Percentiles rank a stretch among this genome's conserved stretches.
Evolutionary conservation across 441 rosid species (phyloP).

Genomic region (Pelargonium australe): DNA sequence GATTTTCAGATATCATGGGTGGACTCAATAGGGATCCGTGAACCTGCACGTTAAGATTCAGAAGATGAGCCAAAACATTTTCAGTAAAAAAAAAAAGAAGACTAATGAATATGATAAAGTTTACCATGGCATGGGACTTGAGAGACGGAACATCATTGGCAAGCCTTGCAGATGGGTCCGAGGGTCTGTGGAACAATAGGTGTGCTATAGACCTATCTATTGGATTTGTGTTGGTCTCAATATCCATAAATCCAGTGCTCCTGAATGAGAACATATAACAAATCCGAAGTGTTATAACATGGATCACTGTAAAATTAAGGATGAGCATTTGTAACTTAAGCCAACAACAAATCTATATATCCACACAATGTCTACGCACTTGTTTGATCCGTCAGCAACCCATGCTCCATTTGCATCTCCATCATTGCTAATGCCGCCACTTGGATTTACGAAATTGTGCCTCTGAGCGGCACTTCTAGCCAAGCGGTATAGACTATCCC

Average conservation of each 20-base stretch:
- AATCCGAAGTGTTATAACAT: not conserved
- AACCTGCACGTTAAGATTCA: conserved; percentile 32
- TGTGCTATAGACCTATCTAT: conserved; percentile 91
- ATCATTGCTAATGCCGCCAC: conserved; percentile 37
- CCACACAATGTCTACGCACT: conserved; percentile 32
- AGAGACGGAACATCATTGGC: conserved; percentile 31
- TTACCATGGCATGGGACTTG: conserved; percentile 48
- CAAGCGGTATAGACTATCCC: conserved; percentile 85
- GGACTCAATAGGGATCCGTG: conserved; percentile 40
- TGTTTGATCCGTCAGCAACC: conserved; percentile 47
- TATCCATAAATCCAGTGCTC: conserved; percentile 57
- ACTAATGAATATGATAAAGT: conserved; percentile 5
- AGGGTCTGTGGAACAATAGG: conserved; percentile 75
- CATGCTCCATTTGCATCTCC: conserved; percentile 28
- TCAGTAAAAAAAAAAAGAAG: not conserved
- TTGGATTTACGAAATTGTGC: conserved; percentile 39
- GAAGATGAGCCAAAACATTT: conserved; percentile 13
- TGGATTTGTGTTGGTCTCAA: conserved; percentile 84
- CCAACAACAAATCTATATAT: no score
- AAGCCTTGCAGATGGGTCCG: conserved; percentile 42
- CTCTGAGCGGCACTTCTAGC: conserved; percentile 87
- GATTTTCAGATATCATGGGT: conserved; percentile 33
- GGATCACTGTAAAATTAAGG: no score
- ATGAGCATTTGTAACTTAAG: no score
- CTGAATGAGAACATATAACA: conserved; percentile 28